These are phyloP conservation scores for Beauveria australis DNA, from an alignment of 2,329 filamentous ascomycete species.

Conservation along the genomic window DNA sequence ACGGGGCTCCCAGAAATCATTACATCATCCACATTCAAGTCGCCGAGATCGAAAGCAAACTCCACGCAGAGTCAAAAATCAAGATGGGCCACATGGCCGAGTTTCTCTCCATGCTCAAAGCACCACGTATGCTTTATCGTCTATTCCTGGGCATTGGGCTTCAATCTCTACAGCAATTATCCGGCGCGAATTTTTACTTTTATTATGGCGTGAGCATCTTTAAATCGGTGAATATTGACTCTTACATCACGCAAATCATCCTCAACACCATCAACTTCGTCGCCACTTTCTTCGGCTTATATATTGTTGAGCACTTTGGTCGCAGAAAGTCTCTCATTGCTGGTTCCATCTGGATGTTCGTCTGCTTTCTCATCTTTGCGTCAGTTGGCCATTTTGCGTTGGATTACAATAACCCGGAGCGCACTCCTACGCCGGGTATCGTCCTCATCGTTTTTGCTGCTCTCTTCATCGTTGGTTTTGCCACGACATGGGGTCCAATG, in stretches of 20 bases:
- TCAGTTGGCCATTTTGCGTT: slow-evolving; percentile 44
- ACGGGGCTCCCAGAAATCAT: slow-evolving; percentile 35
- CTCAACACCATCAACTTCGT: slow-evolving; percentile 59
- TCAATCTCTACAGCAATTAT: slow-evolving; percentile 55
- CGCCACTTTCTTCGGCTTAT: slow-evolving; percentile 60
- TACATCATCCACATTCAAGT: slow-evolving; percentile 39
- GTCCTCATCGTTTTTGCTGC: slow-evolving; percentile 56
- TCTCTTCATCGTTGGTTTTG: slow-evolving; percentile 57
- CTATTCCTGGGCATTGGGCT: slow-evolving; percentile 51
- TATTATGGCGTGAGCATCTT: slow-evolving; percentile 53
- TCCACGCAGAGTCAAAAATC: slow-evolving; percentile 37
- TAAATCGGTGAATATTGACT: slow-evolving; percentile 40
- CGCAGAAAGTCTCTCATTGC: slow-evolving; percentile 54
- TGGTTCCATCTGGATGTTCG: slow-evolving; percentile 53
- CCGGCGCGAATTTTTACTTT: slow-evolving; percentile 60
- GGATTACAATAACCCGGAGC: slow-evolving; percentile 24
- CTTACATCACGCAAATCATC: slow-evolving; percentile 60
- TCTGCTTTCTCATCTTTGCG: slow-evolving; percentile 52
- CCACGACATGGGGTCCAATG: slow-evolving; percentile 59
- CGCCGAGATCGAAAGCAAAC: slow-evolving; percentile 45
- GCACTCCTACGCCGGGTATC: slow-evolving; percentile 39
- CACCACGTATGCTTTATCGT: slow-evolving; percentile 55
- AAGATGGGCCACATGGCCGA: slow-evolving; percentile 34
- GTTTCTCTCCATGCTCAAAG: slow-evolving; percentile 53
- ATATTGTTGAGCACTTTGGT: slow-evolving; percentile 60